These are phyloP conservation scores for Suhomyces xylopsoci DNA, from an alignment of 805 yeast genomes.

Conservation along the genomic window DNA sequence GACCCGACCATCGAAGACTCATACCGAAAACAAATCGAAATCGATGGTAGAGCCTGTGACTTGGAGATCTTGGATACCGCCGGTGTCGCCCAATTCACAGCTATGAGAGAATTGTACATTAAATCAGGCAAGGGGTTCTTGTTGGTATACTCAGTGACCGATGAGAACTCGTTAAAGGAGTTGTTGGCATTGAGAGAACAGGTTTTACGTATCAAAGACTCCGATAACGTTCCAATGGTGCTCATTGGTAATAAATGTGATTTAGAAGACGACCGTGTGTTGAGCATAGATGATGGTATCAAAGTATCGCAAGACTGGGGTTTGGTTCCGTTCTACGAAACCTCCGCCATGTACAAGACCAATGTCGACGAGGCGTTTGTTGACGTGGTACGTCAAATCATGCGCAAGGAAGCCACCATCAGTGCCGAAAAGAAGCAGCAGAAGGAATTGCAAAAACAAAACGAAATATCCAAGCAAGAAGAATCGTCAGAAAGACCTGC, in stretches of 20 bases:
- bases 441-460: conserved; percentile 39
- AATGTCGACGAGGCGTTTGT: conserved; percentile 89
- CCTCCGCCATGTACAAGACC: conserved; percentile 86
- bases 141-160: conserved; percentile 58
- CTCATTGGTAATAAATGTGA: conserved; percentile 91
- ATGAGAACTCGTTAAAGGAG: conserved; percentile 68
- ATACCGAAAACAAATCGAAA: conserved; percentile 81
- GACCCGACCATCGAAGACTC: conserved; percentile 98
- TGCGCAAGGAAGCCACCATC: conserved; percentile 61
- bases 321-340: conserved; percentile 85
- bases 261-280: conserved; percentile 67
- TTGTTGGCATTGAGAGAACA: conserved; percentile 77
- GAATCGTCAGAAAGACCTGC: conserved; percentile 3
- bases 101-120: conserved; percentile 87
- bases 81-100: conserved; percentile 84
- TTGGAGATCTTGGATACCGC: conserved; percentile 68
- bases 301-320: conserved; percentile 85
- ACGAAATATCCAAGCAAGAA: conserved; percentile 9
- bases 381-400: conserved; percentile 86
- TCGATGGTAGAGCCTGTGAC: conserved; percentile 84
- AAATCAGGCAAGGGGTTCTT: conserved; percentile 79
- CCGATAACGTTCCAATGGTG: conserved; percentile 79
- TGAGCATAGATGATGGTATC: conserved; percentile 78
- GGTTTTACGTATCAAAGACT: conserved; percentile 78
- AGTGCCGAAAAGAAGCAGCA: conserved; percentile 45